Percentiles rank a stretch among this genome's conserved stretches.
Evolutionary conservation across 148 eudicot species (phyloP).

Genomic region (Tetragonia tetragonoides): DNA sequence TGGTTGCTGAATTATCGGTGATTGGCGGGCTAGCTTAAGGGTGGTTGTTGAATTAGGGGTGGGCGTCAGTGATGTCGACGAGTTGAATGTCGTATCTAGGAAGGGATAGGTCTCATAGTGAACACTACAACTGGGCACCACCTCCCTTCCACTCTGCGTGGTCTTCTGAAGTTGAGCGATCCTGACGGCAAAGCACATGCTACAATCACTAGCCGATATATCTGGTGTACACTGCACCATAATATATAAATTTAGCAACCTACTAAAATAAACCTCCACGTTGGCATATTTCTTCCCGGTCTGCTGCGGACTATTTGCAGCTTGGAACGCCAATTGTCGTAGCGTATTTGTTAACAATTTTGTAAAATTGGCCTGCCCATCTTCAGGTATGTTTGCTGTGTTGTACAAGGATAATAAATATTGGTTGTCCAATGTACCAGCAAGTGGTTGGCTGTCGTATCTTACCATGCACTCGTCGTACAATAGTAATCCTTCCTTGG

Average conservation of each 20-base stretch:
- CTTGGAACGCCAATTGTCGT: background rate
- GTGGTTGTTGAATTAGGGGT: background rate
- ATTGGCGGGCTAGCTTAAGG: no score
- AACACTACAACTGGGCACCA: conserved; percentile 30
- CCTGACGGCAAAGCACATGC: conserved; percentile 5
- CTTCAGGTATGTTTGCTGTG: conserved; percentile 3
- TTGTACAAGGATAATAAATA: background rate
- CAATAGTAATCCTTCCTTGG: conserved; percentile 28
- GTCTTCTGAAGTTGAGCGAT: background rate
- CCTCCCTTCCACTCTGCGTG: conserved; percentile 15
- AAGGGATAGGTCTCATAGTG: conserved; percentile 29
- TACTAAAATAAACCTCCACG: background rate
- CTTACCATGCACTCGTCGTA: conserved; percentile 38
- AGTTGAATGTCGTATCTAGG: conserved; percentile 4
- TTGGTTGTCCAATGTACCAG: background rate
- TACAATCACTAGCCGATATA: conserved; percentile 17
- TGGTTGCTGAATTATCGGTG: background rate
- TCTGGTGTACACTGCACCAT: conserved; percentile 30
- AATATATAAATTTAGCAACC: background rate
- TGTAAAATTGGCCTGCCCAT: background rate
- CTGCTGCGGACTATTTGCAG: background rate
- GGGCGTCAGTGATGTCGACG: background rate
- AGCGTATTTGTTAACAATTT: conserved; percentile 3
- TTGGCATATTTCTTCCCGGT: conserved; percentile 12
- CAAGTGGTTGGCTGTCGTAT: conserved; percentile 28